phyloP scores from a whole-genome alignment of 495 filamentous ascomycete genomes.

The Neurospora intermedia region DNA sequence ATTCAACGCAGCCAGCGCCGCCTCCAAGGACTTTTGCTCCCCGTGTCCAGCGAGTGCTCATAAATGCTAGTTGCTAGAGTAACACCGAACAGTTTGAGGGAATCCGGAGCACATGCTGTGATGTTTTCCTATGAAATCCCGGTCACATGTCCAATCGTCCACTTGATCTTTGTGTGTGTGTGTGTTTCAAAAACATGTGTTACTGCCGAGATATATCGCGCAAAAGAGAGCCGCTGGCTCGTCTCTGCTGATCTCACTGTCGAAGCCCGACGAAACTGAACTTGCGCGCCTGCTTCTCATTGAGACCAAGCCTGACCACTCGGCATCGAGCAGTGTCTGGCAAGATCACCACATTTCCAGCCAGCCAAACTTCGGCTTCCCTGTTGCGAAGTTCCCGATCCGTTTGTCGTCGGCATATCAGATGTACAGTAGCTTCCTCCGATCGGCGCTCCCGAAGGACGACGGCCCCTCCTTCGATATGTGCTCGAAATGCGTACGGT shows the following conservation, averaged over 20 bases:
- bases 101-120: conserved; percentile 21
- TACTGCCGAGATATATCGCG: background rate
- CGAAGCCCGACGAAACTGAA: background rate
- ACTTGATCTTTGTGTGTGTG: background rate
- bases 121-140: conserved; percentile 23
- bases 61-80: conserved; percentile 23
- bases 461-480: background rate
- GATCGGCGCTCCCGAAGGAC: background rate
- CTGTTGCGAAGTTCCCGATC: background rate
- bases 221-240: background rate
- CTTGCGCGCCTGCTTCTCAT: background rate
- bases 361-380: background rate
- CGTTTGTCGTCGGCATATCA: background rate
- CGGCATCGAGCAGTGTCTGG: background rate
- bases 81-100: conserved; percentile 29
- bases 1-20: conserved; percentile 20
- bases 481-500: background rate
- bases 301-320: background rate
- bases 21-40: conserved; percentile 19
- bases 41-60: conserved; percentile 20
- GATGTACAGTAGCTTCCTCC: too few relatives aligned
- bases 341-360: background rate
- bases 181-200: background rate
- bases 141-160: background rate
- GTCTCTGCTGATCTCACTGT: too few relatives aligned